Base-by-base conservation (phyloP, 768 basidiomycete species). In the Leucocoprinus birnbaumii region DNA sequence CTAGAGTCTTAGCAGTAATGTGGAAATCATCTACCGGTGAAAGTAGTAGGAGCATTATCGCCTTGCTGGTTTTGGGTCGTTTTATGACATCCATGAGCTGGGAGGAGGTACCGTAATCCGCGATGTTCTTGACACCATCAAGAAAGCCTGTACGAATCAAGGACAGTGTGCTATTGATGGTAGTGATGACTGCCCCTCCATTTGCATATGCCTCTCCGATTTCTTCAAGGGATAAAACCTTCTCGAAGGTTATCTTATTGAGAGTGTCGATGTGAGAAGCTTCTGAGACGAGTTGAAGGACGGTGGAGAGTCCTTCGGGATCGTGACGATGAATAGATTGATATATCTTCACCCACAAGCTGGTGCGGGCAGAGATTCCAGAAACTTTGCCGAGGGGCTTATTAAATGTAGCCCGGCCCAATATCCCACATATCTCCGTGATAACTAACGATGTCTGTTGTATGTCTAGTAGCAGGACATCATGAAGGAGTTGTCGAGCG, bases 1-100 rank as follows among this genome's bases (percentile, higher is more conserved):
- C 79, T n/a, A 98, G 67, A 18, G 81, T 80, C 66, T 94, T 89
- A 1, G 87, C 89, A 10, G 88, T 84, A 42, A 77, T 73, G 61
- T 90, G 89, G 14, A 95, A 71, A 13, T 83, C 80, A 18, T 86
- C 85, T 26, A 86, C 76, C 0, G 96, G 94, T 18, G 94, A 98
- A 27, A 98, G 72, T 66, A 96, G 81, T 34, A 96, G 77, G 34
- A 77, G 66, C 56, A 87, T 80, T 42, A 87, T 68, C 44, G 84
- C 72, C 61, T 81, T 77, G 3, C 82, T 83, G 24, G 88, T 78
- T 11, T 77, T 82, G 1, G 80, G 75, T 6, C 69, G 73, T 44
- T 70, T 67, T 46, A 95, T 74, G 27, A 95, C 67, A 5, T 79
- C 70, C 45, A 82, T 70, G 16, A 84, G 71, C 38, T 75, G 67